These are phyloP conservation scores for Capronia coronata DNA, from an alignment of 2,329 filamentous ascomycete genomes.

Conservation along the genomic window DNA sequence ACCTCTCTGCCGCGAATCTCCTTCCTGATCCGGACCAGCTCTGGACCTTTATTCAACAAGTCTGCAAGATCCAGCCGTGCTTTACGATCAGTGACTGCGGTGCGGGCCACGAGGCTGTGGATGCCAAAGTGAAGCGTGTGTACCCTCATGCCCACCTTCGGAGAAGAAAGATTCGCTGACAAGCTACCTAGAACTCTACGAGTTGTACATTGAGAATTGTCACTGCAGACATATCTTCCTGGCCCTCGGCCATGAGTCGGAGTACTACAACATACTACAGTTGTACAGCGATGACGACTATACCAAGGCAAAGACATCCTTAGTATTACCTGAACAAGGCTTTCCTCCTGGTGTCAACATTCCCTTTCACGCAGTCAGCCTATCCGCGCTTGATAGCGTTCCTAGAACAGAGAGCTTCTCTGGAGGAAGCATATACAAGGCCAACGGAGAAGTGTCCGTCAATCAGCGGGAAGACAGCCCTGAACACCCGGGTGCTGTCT, in stretches of 20 bases:
- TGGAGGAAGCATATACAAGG: neutral
- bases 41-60: slow-evolving; percentile 19
- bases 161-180: slow-evolving; percentile 7
- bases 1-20: slow-evolving; percentile 14
- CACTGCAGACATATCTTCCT: slow-evolving; percentile 24
- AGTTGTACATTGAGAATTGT: slow-evolving; percentile 24
- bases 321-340: slow-evolving; percentile 10
- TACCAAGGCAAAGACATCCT: slow-evolving; percentile 21
- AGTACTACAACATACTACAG: slow-evolving; percentile 21
- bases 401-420: slow-evolving; percentile 2
- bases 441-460: neutral
- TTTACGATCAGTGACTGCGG: slow-evolving; percentile 23
- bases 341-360: slow-evolving; percentile 11
- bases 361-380: slow-evolving; percentile 16
- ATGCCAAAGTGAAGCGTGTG: slow-evolving; percentile 18
- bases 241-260: slow-evolving; percentile 16
- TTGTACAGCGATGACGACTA: slow-evolving; percentile 24
- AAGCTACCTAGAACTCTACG: slow-evolving; percentile 19
- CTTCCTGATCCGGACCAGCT: slow-evolving; percentile 16
- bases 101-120: slow-evolving; percentile 10
- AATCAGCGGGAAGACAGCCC: neutral
- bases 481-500: neutral
- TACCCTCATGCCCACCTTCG: neutral
- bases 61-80: slow-evolving; percentile 10
- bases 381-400: slow-evolving; percentile 15